A percentile compares a stretch with the other conserved stretches of the same genome.
Conservation (phyloP, 257 asterid species). For the Lithospermum erythrorhizon region DNA sequence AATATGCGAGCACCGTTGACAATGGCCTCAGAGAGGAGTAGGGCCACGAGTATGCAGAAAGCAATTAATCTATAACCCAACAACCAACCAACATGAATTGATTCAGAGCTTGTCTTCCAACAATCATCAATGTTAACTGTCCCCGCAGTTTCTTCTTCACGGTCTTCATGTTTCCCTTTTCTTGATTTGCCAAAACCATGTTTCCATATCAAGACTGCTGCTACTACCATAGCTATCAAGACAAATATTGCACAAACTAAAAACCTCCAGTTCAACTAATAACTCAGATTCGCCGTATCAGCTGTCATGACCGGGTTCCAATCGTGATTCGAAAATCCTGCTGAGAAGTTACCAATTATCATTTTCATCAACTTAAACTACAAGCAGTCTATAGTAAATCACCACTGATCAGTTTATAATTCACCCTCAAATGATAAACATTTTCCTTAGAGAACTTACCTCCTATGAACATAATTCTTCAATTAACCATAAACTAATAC, state of each 20-base stretch:
- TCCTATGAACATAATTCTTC: too few species aligned
- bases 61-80: slow-evolving; percentile 54
- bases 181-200: slow-evolving; percentile 31
- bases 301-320: slow-evolving; percentile 41
- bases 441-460: too few species aligned
- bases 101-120: slow-evolving; percentile 58
- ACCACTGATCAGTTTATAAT: too few species aligned
- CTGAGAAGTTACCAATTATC: slow-evolving; percentile 18
- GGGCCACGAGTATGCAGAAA: slow-evolving; percentile 37
- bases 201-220: slow-evolving; percentile 60
- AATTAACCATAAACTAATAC: too few species aligned
- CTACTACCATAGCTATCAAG: slow-evolving; percentile 22
- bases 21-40: slow-evolving; percentile 41
- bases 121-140: slow-evolving; percentile 44
- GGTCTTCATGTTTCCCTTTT: slow-evolving; percentile 16
- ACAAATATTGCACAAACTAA: slow-evolving; percentile 54
- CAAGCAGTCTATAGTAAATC: background rate
- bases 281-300: slow-evolving; percentile 46
- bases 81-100: slow-evolving; percentile 59
- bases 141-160: slow-evolving; percentile 24
- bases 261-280: slow-evolving; percentile 87
- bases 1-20: slow-evolving; percentile 26
- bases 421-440: too few species aligned
- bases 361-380: slow-evolving; percentile 11
- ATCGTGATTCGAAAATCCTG: slow-evolving; percentile 30